These are phyloP conservation scores for Echium plantagineum DNA, from an alignment of 257 asterid species.

Conservation along the genomic window DNA sequence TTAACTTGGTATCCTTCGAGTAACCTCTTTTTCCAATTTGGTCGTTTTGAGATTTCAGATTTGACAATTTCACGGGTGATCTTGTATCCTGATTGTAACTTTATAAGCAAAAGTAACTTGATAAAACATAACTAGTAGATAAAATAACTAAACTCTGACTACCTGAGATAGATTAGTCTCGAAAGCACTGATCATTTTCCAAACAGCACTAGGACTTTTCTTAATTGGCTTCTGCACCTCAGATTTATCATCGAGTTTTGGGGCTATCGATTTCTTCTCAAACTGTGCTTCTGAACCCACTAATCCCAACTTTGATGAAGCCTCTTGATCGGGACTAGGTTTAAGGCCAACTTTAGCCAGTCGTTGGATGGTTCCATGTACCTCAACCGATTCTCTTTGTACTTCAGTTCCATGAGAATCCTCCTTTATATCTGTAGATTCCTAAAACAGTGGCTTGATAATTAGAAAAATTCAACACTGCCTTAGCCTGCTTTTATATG, in stretches of 20 bases:
- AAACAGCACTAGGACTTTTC: constrained; percentile 53
- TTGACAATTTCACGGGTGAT: constrained; percentile 25
- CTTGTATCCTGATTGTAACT: constrained; percentile 41
- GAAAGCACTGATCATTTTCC: constrained; percentile 72
- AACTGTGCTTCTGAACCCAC: constrained; percentile 14
- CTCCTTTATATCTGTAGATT: constrained; percentile 44
- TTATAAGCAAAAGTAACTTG: constrained; percentile 9
- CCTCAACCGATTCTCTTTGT: constrained; percentile 12
- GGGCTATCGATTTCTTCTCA: constrained; percentile 13
- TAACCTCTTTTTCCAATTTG: constrained; percentile 27
- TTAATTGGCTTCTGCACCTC: constrained; percentile 20
- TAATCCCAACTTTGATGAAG: constrained; percentile 13
- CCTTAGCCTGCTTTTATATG: neutral
- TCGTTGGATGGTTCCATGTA: constrained; percentile 17
- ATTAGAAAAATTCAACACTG: constrained; percentile 32
- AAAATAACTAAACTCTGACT: constrained; percentile 10
- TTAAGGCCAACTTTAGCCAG: constrained; percentile 4
- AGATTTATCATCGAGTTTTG: constrained; percentile 15
- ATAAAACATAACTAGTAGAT: constrained; percentile 3
- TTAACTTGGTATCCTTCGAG: constrained; percentile 15
- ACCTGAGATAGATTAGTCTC: constrained; percentile 60
- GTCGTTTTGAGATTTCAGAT: constrained; percentile 33
- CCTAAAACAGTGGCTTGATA: constrained; percentile 46
- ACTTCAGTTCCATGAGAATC: constrained; percentile 29
- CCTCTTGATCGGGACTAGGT: constrained; percentile 19